Evolutionary conservation across 2,329 filamentous ascomycete species (phyloP).

Genomic region (Cyphellophora attinorum): DNA sequence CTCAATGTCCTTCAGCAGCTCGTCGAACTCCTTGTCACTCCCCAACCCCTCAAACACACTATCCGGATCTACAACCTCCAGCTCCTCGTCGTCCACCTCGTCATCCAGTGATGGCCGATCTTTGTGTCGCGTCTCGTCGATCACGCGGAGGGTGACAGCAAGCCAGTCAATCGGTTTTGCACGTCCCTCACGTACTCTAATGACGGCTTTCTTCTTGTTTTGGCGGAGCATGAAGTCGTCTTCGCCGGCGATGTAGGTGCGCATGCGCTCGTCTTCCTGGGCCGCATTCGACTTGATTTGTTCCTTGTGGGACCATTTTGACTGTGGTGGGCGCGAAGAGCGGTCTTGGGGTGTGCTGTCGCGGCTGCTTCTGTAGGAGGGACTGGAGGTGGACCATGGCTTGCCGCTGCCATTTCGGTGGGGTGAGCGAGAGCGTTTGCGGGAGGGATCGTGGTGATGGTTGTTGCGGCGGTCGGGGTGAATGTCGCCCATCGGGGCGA

Average conservation of each 20-base stretch:
- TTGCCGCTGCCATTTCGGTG: neutral
- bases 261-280: constrained; percentile 67
- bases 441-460: too few species aligned
- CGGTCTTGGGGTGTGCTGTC: neutral
- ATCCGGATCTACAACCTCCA: constrained; percentile 71
- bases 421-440: constrained; percentile 2
- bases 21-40: constrained; percentile 53
- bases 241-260: constrained; percentile 84
- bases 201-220: constrained; percentile 94
- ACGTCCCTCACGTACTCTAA: constrained; percentile 81
- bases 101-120: constrained; percentile 73
- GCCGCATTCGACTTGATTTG: constrained; percentile 42
- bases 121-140: constrained; percentile 76
- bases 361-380: neutral
- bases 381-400: neutral
- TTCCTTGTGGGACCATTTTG: constrained; percentile 25
- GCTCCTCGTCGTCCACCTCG: constrained; percentile 65
- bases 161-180: constrained; percentile 91
- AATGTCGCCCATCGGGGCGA: too few species aligned
- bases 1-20: constrained; percentile 75
- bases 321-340: constrained; percentile 9
- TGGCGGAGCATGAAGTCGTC: constrained; percentile 90
- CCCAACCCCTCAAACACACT: constrained; percentile 66
- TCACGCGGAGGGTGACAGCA: constrained; percentile 78
- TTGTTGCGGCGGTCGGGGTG: too few species aligned